phyloP scores from a whole-genome alignment of 768 basidiomycete genomes.

The Termitomyces heimii region DNA sequence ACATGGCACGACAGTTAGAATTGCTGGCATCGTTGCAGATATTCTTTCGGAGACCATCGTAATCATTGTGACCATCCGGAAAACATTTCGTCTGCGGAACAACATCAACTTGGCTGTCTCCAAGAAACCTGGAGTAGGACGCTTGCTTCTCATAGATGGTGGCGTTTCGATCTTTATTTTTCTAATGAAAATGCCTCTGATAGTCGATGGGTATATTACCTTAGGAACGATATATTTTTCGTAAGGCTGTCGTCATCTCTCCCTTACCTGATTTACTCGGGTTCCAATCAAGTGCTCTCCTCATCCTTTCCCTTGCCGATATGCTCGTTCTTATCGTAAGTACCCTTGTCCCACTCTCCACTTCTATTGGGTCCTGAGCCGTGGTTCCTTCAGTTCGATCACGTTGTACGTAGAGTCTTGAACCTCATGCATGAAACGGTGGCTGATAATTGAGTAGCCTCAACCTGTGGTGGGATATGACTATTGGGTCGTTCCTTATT shows the following conservation, averaged over 20 bases:
- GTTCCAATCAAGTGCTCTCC: constrained; percentile 14
- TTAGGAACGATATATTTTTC: constrained; percentile 20
- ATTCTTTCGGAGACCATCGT: constrained; percentile 23
- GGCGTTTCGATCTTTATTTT: background rate
- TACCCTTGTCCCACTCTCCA: background rate
- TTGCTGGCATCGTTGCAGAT: constrained; percentile 23
- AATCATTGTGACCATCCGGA: constrained; percentile 21
- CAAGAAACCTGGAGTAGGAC: constrained; percentile 18
- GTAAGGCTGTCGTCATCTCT: constrained; percentile 8
- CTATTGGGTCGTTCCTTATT: constrained; percentile 29
- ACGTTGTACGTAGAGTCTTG: background rate
- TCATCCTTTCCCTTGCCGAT: constrained; percentile 18
- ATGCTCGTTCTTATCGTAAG: constrained; percentile 20
- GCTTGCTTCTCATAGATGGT: constrained; percentile 21
- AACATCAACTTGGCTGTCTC: constrained; percentile 14
- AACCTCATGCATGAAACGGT: background rate
- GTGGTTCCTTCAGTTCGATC: background rate
- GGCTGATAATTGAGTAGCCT: constrained; percentile 13
- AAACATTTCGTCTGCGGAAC: constrained; percentile 20
- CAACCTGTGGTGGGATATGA: constrained; percentile 23
- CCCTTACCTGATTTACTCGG: background rate
- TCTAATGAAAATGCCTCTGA: background rate
- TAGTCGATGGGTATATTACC: background rate
- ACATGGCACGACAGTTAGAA: constrained; percentile 16
- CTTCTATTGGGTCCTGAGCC: background rate